Base-by-base conservation (phyloP, 371 early-diverging fungal genomes). In the Mortierella sp. region DNA sequence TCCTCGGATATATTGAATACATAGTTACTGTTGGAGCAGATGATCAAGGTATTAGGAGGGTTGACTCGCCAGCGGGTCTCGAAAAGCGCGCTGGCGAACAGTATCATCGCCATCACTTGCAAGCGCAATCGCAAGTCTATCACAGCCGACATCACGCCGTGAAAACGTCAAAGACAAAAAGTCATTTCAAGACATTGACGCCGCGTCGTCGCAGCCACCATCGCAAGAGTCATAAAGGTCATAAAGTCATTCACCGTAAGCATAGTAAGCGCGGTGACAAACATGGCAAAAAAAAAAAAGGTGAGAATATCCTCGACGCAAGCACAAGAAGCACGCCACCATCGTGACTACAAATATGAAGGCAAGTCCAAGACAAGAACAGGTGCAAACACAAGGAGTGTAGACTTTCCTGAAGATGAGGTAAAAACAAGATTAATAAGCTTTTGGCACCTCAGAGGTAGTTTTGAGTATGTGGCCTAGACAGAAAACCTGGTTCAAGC, bases 271-370 rank as follows among this genome's bases (percentile, higher is more conserved):
- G 36, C 19, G 52, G 33, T 24, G 6, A 10, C n/a, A 52, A 33
- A 32, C 15, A 47, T 15, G 21, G 50, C 16, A 16, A 13, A 6
- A 50, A 50, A 16, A 13, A 6, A 50, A 50, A 50, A 16, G 19
- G 28, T 10, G 19, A 48, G 52, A 8, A 47, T 48, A 11, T 16
- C 48, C 32, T 47, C 28, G 57, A 6, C 21, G 40, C 36, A 57
- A 65, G 57, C 71, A 63, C 32, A 57, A 74, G 40, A 38, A 73
- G 8, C 55, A 45, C 33, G 21, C 32, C 61, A 68, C 55, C 63
- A 43, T 16, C 50, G 15, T 21, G 16, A 13, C 16, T 15, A 24
- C 40, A 70, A 3, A 7, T 4, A 19, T 50, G n/a, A 50, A 13
- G n/a, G 21, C 15, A n/a, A 16, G 45, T 45, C 45, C 21, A 15